Conservation (phyloP, 2,329 filamentous ascomycete species). For the Epichloe amarillans region DNA sequence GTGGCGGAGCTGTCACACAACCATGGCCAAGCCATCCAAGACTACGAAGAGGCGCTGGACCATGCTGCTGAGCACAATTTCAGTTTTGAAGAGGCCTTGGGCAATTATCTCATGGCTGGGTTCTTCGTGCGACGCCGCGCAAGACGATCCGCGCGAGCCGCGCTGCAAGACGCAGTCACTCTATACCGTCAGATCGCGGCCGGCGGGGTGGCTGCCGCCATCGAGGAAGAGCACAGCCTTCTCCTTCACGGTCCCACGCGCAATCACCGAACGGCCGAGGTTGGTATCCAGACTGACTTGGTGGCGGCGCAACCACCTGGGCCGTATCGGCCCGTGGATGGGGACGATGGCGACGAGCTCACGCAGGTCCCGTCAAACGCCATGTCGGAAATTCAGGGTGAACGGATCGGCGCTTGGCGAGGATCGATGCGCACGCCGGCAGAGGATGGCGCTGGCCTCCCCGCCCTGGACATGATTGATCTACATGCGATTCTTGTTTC, state of each 20-base stretch:
- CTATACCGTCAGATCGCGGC: constrained; percentile 59
- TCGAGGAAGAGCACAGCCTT: constrained; percentile 54
- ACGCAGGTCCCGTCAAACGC: constrained; percentile 29
- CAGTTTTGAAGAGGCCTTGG: constrained; percentile 57
- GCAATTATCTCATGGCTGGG: constrained; percentile 61
- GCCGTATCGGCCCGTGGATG: constrained; percentile 35
- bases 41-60: constrained; percentile 60
- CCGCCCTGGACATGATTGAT: constrained; percentile 72
- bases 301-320: constrained; percentile 40
- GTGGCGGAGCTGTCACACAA: constrained; percentile 48
- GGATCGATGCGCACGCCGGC: constrained; percentile 41
- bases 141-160: constrained; percentile 53
- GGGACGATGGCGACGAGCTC: constrained; percentile 30
- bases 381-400: constrained; percentile 38
- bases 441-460: constrained; percentile 48
- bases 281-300: constrained; percentile 58
- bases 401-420: constrained; percentile 50
- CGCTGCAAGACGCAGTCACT: constrained; percentile 52
- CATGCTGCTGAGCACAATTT: constrained; percentile 56
- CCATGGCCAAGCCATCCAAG: constrained; percentile 43
- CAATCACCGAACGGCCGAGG: constrained; percentile 46
- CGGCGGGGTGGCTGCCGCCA: constrained; percentile 51
- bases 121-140: constrained; percentile 54
- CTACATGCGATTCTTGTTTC: constrained; percentile 65
- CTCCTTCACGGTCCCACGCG: constrained; percentile 49